phyloP scores from a whole-genome alignment of 768 basidiomycete species.

The Artomyces pyxidatus region DNA sequence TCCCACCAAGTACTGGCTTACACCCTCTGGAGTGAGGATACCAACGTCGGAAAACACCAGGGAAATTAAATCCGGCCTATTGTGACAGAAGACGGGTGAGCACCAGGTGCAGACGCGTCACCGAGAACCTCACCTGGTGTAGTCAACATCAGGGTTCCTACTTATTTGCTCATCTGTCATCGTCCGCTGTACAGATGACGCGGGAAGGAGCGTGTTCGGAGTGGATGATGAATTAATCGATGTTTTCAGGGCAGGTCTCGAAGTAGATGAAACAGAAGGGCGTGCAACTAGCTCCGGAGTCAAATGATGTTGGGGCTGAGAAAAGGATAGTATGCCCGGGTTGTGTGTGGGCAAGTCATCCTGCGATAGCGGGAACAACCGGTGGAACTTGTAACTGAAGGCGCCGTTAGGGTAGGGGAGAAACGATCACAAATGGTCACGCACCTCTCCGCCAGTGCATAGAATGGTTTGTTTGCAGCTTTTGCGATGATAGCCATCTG shows the following conservation, averaged over 20 bases:
- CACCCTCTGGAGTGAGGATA: constrained; percentile 84
- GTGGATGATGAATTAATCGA: constrained; percentile 11
- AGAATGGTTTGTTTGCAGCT: constrained; percentile 91
- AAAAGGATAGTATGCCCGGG: constrained; percentile 66
- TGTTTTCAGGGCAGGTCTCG: background rate
- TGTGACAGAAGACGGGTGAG: constrained; percentile 13
- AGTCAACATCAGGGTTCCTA: constrained; percentile 85
- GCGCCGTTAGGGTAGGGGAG: background rate
- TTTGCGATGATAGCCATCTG: constrained; percentile 96
- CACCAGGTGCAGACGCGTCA: background rate
- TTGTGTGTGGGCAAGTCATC: constrained; percentile 83
- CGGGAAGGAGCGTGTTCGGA: constrained; percentile 17
- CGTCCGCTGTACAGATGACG: constrained; percentile 24
- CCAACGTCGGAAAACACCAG: constrained; percentile 94
- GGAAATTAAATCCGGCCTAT: constrained; percentile 87
- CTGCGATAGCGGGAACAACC: constrained; percentile 88
- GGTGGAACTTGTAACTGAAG: constrained; percentile 91
- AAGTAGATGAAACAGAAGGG: background rate
- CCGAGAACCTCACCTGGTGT: constrained; percentile 60
- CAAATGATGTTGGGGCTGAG: constrained; percentile 26
- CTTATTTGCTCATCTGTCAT: constrained; percentile 82
- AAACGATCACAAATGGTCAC: background rate
- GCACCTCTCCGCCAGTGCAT: constrained; percentile 88
- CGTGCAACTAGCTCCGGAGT: constrained; percentile 1
- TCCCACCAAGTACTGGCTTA: constrained; percentile 91